These are phyloP conservation scores for Trypanosomatidae sp. DNA, from an alignment of 208 protist genomes.

Conservation along the genomic window DNA sequence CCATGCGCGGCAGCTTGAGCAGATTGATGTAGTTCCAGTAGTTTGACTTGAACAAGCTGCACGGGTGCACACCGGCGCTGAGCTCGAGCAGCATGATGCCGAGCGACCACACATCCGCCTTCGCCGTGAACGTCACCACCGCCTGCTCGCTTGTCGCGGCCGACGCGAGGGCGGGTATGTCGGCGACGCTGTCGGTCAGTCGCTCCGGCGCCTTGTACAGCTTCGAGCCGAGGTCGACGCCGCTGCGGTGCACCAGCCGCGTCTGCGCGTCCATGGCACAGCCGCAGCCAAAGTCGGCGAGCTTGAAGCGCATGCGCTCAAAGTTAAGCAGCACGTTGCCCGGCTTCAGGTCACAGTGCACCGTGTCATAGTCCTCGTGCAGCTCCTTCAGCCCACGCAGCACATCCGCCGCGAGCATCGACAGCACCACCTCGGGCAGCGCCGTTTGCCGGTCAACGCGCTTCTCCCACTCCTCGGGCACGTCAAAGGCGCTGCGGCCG, in stretches of 20 bases:
- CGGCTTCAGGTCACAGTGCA: constrained; percentile 96
- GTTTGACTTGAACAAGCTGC: constrained; percentile 72
- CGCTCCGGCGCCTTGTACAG: constrained; percentile 83
- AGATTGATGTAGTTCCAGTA: constrained; percentile 75
- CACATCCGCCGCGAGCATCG: constrained; percentile 97
- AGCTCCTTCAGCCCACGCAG: constrained; percentile 68
- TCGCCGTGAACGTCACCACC: constrained; percentile 53
- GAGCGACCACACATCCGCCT: constrained; percentile 83
- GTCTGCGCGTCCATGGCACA: constrained; percentile 42
- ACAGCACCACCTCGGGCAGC: constrained; percentile 99
- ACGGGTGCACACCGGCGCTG: constrained; percentile 56
- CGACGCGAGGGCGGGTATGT: constrained; percentile 1
- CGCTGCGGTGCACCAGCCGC: constrained; percentile 17
- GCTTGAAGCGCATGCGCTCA: constrained; percentile 55
- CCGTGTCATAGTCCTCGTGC: constrained; percentile 75
- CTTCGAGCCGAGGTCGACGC: constrained; percentile 64
- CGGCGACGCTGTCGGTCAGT: constrained; percentile 7
- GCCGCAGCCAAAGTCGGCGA: constrained; percentile 82
- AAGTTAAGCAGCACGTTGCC: constrained; percentile 91
- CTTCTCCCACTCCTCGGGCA: constrained; percentile 49
- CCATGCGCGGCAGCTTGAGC: constrained; percentile 65
- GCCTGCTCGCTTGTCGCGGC: constrained; percentile 2
- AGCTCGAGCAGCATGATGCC: constrained; percentile 78
- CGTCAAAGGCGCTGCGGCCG: constrained; percentile 43
- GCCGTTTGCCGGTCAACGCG: constrained; percentile 96